A percentile compares a stretch with the other conserved stretches of the same genome.
Conservation (phyloP, 441 rosid genomes). For the Aleurites moluccanus region DNA sequence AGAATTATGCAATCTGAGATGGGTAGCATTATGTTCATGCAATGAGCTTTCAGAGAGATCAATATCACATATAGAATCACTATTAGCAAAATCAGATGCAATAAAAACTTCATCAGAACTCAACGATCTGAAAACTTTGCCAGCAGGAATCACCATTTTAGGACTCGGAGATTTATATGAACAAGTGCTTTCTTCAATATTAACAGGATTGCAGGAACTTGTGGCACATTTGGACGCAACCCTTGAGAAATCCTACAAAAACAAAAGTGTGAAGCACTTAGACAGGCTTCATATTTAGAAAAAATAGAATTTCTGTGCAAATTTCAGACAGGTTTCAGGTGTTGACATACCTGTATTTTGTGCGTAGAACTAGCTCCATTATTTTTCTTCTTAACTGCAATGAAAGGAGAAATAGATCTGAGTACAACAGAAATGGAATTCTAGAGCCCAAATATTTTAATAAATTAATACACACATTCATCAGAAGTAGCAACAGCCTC, state of each 20-base stretch:
- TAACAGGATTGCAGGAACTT: conserved; percentile 42
- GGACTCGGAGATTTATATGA: conserved; percentile 51
- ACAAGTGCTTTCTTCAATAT: conserved; percentile 67
- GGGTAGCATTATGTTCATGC: conserved; percentile 36
- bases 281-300: conserved; percentile 15
- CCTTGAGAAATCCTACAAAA: conserved; percentile 41
- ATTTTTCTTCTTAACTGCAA: conserved; percentile 43
- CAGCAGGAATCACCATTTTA: conserved; percentile 35
- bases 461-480: conserved; percentile 43
- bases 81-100: conserved; percentile 42
- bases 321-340: conserved; percentile 11
- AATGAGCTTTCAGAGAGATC: conserved; percentile 41
- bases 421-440: conserved; percentile 24
- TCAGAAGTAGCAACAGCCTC: conserved; percentile 54
- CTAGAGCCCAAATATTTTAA: conserved; percentile 19
- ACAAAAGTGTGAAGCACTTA: conserved; percentile 20
- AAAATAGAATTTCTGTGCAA: conserved; percentile 14
- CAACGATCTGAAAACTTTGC: conserved; percentile 40
- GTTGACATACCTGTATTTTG: conserved; percentile 37
- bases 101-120: conserved; percentile 38
- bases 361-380: conserved; percentile 23
- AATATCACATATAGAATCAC: conserved; percentile 47
- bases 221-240: conserved; percentile 36
- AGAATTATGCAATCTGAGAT: conserved; percentile 41
- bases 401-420: conserved; percentile 23